Base-by-base conservation (phyloP, 352 stramenopile genomes). In the Globisporangium spiculum region DNA sequence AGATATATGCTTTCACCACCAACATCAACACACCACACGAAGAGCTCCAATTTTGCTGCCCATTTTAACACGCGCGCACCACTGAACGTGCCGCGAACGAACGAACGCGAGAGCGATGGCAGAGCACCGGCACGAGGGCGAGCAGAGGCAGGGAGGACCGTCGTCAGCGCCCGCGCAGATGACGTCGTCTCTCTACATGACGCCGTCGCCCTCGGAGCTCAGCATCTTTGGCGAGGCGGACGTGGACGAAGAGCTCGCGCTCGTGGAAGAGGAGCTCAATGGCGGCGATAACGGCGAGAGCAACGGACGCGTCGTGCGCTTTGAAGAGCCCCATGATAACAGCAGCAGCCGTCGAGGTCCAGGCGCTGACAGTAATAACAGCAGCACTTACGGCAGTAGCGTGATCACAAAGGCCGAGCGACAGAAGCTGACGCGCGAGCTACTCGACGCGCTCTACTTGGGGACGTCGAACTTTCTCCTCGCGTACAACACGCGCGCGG, bases 401-500 rank as follows among this genome's bases (percentile, higher is more conserved):
- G 60, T 20, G 30, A 56, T 65, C 38, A 54, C 58, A 32, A 44
- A 66, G 9, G 58, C 59, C 7, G 71, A 86, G 56, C 59, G 65
- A n/a, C 68, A 80, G 34, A 71, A 69, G 41, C 78, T 93, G 9
- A 72, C 55, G 10, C 75, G 78, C 56, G 78, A 90, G 64, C 75
- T 93, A 32, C 79, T 91, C 41, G 83, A 93, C 67, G 84, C 84
- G 67, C 75, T 93, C 36, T 81, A 85, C 26, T 70, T 93, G 1
- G 87, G 87, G 59, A 91, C 84, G 20, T 83, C 78, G 72, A 96
- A 96, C 74, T 96, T 96, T 55, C 60, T 96, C 22, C 67, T 96
- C 36, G 88, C 85, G 16, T 96, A 96, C 76, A 96, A 96, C 75
- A 90, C 87, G 27, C 89, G 89, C 66, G 87, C 86, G 1, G 88